Percentiles rank a stretch among this genome's conserved stretches.
Conservation (phyloP, 768 basidiomycete species). For the Xerocomellus dryophilus region DNA sequence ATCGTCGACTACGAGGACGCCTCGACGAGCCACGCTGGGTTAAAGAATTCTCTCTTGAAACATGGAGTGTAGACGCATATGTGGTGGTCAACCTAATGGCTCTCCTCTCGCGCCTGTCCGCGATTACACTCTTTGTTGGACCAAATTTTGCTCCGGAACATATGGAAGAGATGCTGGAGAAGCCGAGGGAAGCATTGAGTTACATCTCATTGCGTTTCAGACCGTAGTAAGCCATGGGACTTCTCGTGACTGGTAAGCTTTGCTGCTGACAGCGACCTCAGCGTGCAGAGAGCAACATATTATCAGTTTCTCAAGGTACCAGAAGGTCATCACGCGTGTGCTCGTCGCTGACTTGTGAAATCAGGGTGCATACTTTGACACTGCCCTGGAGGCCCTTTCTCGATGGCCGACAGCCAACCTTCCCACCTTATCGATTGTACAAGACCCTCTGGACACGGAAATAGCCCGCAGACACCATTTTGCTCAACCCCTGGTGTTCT, state of each 20-base stretch:
- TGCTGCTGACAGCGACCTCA: conserved; percentile 6
- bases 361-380: conserved; percentile 84
- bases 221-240: conserved; percentile 62
- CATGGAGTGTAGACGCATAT: conserved; percentile 74
- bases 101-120: conserved; percentile 49
- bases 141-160: conserved; percentile 79
- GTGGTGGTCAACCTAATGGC: conserved; percentile 67
- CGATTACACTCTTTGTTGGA: conserved; percentile 66
- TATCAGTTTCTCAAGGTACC: conserved; percentile 79
- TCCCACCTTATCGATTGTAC: conserved; percentile 56
- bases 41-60: conserved; percentile 48
- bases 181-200: conserved; percentile 45
- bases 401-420: conserved; percentile 53
- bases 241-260: background rate
- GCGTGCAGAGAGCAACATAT: conserved; percentile 73
- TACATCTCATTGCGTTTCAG: conserved; percentile 70
- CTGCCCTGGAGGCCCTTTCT: conserved; percentile 57
- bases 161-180: conserved; percentile 62
- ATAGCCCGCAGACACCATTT: conserved; percentile 41
- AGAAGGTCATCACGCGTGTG: background rate
- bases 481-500: conserved; percentile 89
- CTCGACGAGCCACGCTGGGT: conserved; percentile 40
- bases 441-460: conserved; percentile 54
- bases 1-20: conserved; percentile 48
- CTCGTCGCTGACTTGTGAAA: background rate